Percentiles rank a stretch among this genome's conserved stretches.
Conservation (phyloP, 2,329 filamentous ascomycete species). For the Truncatella angustata region DNA sequence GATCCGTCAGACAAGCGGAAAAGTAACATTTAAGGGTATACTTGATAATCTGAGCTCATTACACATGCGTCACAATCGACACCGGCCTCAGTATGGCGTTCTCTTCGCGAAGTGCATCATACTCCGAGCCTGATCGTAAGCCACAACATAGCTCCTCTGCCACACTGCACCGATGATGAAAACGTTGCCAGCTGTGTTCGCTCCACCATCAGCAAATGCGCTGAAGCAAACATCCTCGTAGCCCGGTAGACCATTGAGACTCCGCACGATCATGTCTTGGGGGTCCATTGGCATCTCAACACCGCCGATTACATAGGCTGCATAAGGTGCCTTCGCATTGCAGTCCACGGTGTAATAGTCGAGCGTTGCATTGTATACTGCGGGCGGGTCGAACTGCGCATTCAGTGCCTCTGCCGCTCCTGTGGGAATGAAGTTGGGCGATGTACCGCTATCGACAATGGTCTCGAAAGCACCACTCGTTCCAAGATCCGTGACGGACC, state of each 20-base stretch:
- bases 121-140: constrained; percentile 14
- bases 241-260: constrained; percentile 16
- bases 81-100: constrained; percentile 14
- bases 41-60: neutral
- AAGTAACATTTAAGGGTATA: neutral
- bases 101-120: constrained; percentile 18
- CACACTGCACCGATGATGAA: constrained; percentile 17
- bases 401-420: constrained; percentile 4
- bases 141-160: constrained; percentile 18
- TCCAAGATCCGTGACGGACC: neutral
- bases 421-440: constrained; percentile 11
- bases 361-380: constrained; percentile 8
- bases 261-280: constrained; percentile 17
- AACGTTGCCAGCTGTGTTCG: constrained; percentile 6
- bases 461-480: neutral
- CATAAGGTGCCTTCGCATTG: constrained; percentile 6
- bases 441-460: constrained; percentile 10
- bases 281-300: constrained; percentile 16
- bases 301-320: constrained; percentile 12
- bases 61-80: too few relatives aligned
- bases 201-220: constrained; percentile 12
- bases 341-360: constrained; percentile 7
- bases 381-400: constrained; percentile 8
- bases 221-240: constrained; percentile 20
- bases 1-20: neutral